Base-by-base conservation (phyloP, 495 filamentous ascomycete genomes). In the Penicillium flavigenum region DNA sequence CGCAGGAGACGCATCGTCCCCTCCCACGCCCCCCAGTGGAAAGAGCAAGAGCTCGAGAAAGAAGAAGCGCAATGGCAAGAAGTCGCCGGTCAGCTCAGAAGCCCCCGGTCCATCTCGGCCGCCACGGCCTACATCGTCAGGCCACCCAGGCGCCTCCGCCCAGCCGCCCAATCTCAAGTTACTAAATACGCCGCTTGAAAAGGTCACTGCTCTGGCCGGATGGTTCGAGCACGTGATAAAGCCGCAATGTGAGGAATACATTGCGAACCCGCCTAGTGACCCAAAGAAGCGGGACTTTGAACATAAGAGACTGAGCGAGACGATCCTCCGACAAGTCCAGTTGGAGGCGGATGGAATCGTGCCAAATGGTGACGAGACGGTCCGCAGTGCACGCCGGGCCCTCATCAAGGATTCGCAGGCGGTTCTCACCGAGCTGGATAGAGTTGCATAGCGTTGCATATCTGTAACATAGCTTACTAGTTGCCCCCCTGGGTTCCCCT, bases 301-400 rank as follows among this genome's bases (percentile, higher is more conserved):
- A 60, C 86, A 97, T 58, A 86, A 88, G 70, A 88, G 83, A 68
- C 65, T 97, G 34, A 86, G 82, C 27, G 94, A 97, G 77, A 90
- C 85, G 4, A 87, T 96, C 52, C 74, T 98, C 78, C 80, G 84
- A 49, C 89, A 96, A 67, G 81, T 93, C 7, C 60, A 96, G 56
- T 62, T 98, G 63, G 96, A 95, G 73, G 78, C 93, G 26, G 92
- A 97, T 75, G 86, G 79, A 14, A 86, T 96, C 26, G 90, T 93
- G 54, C 87, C 84, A 3, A 82, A 86, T 19, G 85, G 83, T 6
- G 81, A 93, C 61, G 77, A 71, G 19, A 82, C 81, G 9, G 81
- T 83, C 38, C 81, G 92, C 44, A 76, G 74, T 44, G 81, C 79
- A 63, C 80, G 92, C 63, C 88, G 87, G 68, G 88, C 86, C 7